phyloP scores from a whole-genome alignment of 2,329 filamentous ascomycete species.

The Sporothrix dimorphospora region DNA sequence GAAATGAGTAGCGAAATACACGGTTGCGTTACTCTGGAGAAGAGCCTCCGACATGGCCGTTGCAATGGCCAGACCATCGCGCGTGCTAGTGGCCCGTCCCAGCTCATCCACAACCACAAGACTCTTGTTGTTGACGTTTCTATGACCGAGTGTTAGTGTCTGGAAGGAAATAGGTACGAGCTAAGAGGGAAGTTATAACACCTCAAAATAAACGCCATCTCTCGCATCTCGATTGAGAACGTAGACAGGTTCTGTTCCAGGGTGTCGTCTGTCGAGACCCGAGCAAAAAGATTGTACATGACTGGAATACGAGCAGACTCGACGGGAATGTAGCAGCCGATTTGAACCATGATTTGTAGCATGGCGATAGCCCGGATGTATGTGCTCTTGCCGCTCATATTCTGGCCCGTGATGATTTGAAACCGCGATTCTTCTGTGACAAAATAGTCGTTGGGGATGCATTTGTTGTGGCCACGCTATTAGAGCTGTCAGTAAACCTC shows the following conservation, averaged over 20 bases:
- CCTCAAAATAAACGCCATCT: constrained; percentile 89
- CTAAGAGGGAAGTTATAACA: constrained; percentile 32
- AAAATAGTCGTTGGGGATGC: constrained; percentile 89
- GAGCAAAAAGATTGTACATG: constrained; percentile 80
- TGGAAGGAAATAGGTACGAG: background rate
- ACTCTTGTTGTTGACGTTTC: constrained; percentile 75
- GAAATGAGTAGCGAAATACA: constrained; percentile 97
- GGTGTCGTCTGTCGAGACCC: constrained; percentile 83
- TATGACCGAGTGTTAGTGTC: constrained; percentile 33
- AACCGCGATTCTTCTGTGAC: constrained; percentile 79
- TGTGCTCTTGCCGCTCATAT: constrained; percentile 98
- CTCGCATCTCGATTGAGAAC: constrained; percentile 93
- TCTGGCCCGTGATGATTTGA: constrained; percentile 92
- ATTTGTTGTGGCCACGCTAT: constrained; percentile 53
- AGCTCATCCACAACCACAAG: constrained; percentile 90
- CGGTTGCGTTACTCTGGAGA: constrained; percentile 73
- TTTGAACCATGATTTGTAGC: constrained; percentile 89
- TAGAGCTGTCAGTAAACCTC: background rate
- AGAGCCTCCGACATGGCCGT: constrained; percentile 88
- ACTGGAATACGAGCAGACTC: constrained; percentile 81
- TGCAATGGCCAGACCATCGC: constrained; percentile 87
- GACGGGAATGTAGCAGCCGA: constrained; percentile 88
- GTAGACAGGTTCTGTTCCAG: constrained; percentile 91
- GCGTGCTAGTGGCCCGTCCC: constrained; percentile 84
- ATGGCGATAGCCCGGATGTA: constrained; percentile 87